Base-by-base conservation (phyloP, 495 filamentous ascomycete genomes). In the Corynascus novoguineensis region DNA sequence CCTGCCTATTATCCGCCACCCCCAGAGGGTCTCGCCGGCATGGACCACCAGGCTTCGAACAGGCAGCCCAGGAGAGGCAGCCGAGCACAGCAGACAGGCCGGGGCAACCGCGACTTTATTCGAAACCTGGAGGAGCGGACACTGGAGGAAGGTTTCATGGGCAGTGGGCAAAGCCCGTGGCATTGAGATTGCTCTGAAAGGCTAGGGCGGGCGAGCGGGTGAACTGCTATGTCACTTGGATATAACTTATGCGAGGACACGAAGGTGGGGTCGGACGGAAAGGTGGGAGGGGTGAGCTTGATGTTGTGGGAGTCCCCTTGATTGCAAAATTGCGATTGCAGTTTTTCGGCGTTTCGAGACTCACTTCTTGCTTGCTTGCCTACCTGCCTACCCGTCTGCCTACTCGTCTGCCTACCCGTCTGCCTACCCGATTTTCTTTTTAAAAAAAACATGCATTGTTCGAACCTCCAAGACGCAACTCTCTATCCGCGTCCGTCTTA, bases 1-100 rank as follows among this genome's bases (percentile, higher is more conserved):
- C 95, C 95, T 2, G 95, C 95, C 8, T 99, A 99, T 70, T 97
- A 97, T 62, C 95, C 93, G 15, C 93, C 93, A 9, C 92, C 92
- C n/a, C 82, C 89, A 3, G 93, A 96, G 59, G 92, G 90, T 8
- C 81, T 87, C 41, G 81, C 62, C 3, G 70, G 74, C 7, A 61
- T 75, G 38, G 79, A 78, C 51, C 70, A 75, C 37, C 49, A 52
- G 12, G 73, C 75, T 10, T 67, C 86, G 11, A 84, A 88, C 60
- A 86, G 83, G 61, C 81, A 86, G 40, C 79, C 88, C 32, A 78
- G 92, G 50, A 83, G 92, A 63, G 86, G 89, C 21, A 95, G 90
- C 58, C 82, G 90, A 63, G 79, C 84, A 25, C 81, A 79, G 52
- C 79, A 80, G 35, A 1, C 80, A 59, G 77, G 73, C 3, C 24